These are phyloP conservation scores for Melanogaster broomeanus DNA, from an alignment of 768 basidiomycete species.

Conservation along the genomic window DNA sequence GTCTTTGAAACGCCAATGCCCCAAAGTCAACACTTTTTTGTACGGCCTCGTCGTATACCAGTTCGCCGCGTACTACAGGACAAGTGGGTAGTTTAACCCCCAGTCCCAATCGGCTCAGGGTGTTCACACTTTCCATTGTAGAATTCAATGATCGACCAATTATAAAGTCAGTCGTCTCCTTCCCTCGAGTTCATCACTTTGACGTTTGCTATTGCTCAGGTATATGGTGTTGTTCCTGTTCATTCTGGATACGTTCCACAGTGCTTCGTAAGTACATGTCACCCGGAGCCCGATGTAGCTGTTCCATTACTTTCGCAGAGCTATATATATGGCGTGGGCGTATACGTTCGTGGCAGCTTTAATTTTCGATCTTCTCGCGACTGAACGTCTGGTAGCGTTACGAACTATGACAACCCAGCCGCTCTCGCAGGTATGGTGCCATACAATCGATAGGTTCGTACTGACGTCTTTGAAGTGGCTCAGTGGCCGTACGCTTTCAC, in stretches of 20 bases:
- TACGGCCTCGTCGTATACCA: constrained; percentile 46
- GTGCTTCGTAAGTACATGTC: constrained; percentile 12
- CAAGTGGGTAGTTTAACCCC: constrained; percentile 7
- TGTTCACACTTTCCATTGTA: background rate
- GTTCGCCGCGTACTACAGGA: constrained; percentile 39
- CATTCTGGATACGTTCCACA: constrained; percentile 21
- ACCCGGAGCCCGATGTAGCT: background rate
- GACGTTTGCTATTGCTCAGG: background rate
- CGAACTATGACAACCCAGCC: constrained; percentile 12
- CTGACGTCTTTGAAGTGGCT: constrained; percentile 31
- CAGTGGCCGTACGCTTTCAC: constrained; percentile 56
- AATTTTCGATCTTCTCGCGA: background rate
- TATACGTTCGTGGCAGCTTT: constrained; percentile 12
- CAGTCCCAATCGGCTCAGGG: background rate
- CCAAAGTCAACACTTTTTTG: constrained; percentile 29
- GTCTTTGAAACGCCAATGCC: background rate
- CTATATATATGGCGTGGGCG: constrained; percentile 19
- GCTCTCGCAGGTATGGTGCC: constrained; percentile 4
- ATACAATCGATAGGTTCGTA: background rate
- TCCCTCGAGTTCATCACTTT: background rate
- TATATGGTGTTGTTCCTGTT: constrained; percentile 19
- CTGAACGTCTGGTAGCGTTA: constrained; percentile 4
- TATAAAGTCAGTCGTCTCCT: constrained; percentile 1
- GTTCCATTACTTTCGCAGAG: background rate
- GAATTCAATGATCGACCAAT: constrained; percentile 16